phyloP scores from a whole-genome alignment of 352 stramenopile species.

The Phytophthora cryptogea region DNA sequence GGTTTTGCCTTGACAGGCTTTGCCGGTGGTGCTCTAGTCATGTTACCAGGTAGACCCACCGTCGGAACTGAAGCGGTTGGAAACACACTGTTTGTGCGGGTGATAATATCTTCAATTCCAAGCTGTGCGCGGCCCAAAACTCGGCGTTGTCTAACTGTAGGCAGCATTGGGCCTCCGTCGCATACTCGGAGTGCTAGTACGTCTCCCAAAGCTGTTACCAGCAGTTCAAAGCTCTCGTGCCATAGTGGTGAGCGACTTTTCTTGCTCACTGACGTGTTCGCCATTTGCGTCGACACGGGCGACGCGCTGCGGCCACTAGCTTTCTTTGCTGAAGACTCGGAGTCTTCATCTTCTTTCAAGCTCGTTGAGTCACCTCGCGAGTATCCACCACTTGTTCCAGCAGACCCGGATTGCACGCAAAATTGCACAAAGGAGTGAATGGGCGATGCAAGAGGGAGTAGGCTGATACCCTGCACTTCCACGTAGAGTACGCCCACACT shows the following conservation, averaged over 20 bases:
- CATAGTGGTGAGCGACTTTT: conserved; percentile 67
- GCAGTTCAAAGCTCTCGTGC: conserved; percentile 65
- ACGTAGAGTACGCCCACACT: conserved; percentile 53
- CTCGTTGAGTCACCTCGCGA: conserved; percentile 17
- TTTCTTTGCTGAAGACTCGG: conserved; percentile 9
- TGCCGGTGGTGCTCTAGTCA: conserved; percentile 2
- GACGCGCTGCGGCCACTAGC: conserved; percentile 1
- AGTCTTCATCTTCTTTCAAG: conserved; percentile 6
- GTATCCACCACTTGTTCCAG: neutral
- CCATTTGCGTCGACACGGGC: conserved; percentile 11
- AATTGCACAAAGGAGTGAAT: conserved; percentile 67
- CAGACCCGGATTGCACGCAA: conserved; percentile 31
- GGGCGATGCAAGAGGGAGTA: conserved; percentile 61
- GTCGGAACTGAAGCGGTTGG: conserved; percentile 4
- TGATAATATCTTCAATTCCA: conserved; percentile 50
- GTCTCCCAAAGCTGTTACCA: conserved; percentile 53
- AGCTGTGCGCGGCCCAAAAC: conserved; percentile 54
- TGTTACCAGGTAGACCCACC: neutral
- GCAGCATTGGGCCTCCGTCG: conserved; percentile 49
- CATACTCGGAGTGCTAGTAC: conserved; percentile 50
- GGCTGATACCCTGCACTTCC: conserved; percentile 66
- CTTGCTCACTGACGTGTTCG: conserved; percentile 65
- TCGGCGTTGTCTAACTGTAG: conserved; percentile 35
- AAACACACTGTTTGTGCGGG: conserved; percentile 27
- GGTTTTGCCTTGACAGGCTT: conserved; percentile 7